Conservation (phyloP, 2,329 filamentous ascomycete species). For the Fusarium beomiforme region DNA sequence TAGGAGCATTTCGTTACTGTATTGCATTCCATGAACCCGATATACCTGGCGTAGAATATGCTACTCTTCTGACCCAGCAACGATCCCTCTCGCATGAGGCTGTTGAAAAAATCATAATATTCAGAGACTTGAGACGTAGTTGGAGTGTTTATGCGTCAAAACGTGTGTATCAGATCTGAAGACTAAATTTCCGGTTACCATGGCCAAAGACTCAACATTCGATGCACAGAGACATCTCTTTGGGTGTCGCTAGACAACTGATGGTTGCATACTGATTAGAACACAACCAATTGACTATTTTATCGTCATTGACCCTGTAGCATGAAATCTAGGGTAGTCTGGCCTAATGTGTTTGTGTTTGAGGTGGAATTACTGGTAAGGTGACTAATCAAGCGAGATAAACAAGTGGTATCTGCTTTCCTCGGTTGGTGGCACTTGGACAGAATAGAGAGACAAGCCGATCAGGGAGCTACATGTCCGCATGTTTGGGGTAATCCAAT, state of each 20-base stretch:
- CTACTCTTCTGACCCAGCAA: slow-evolving; percentile 2
- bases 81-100: neutral
- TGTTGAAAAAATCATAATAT: neutral
- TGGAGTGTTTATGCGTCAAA: neutral
- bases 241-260: neutral
- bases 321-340: neutral
- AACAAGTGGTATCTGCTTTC: neutral
- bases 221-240: neutral
- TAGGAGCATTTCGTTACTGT: neutral
- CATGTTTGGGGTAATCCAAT: neutral
- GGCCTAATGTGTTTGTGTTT: neutral
- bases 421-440: neutral
- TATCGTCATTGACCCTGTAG: neutral
- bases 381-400: slow-evolving; percentile 3
- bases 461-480: neutral
- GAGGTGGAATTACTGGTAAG: neutral
- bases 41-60: neutral
- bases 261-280: neutral
- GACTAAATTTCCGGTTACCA: neutral
- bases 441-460: neutral
- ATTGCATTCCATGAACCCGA: slow-evolving; percentile 19
- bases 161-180: neutral
- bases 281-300: neutral
- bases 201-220: neutral
- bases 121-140: neutral